phyloP scores from a whole-genome alignment of 176 grass and related monocot genomes.

The Olyra latifolia region DNA sequence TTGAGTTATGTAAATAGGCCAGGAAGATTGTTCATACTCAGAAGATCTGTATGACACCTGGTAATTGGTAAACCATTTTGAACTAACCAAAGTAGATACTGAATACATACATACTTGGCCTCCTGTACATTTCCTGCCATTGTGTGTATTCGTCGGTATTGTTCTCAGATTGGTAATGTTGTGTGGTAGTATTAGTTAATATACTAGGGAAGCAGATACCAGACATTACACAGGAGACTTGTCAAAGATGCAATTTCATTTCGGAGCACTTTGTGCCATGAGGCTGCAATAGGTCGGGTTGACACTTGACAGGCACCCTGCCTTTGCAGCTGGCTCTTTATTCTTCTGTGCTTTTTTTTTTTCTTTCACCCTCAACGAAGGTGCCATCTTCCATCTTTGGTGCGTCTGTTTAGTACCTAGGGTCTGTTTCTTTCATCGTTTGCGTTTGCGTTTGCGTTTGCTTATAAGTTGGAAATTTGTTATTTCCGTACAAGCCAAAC shows the following conservation, averaged over 20 bases:
- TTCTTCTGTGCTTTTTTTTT: not conserved
- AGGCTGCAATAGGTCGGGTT: not conserved
- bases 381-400: not conserved
- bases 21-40: not conserved
- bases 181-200: not conserved
- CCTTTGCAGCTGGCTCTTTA: not conserved
- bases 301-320: not conserved
- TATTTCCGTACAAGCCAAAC: too few species aligned
- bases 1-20: not conserved
- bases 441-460: too few species aligned
- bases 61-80: not conserved
- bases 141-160: not conserved
- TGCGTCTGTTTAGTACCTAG: not conserved
- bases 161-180: not conserved
- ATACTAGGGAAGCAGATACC: not conserved
- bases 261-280: not conserved
- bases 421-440: too few species aligned
- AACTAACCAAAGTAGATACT: not conserved
- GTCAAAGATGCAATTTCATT: not conserved
- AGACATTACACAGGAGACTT: not conserved
- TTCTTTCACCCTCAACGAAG: not conserved
- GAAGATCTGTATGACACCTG: not conserved
- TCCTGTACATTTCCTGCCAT: not conserved
- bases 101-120: not conserved
- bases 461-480: too few species aligned